phyloP scores from a whole-genome alignment of 73 alveolate genomes.

The Paramecium octaurelia region DNA sequence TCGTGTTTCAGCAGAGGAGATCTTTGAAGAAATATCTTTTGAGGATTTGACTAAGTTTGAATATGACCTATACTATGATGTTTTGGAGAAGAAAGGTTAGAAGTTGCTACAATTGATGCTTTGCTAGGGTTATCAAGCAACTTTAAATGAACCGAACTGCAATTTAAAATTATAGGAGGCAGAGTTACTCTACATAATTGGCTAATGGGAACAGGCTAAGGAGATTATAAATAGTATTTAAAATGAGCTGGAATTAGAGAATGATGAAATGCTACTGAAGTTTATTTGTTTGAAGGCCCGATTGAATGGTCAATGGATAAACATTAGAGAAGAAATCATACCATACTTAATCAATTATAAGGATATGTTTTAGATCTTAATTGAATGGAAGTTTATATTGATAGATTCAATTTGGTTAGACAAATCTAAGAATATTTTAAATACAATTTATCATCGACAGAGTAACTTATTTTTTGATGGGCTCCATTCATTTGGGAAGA shows the following conservation, averaged over 20 bases:
- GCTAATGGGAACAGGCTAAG: background rate
- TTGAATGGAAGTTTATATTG: background rate
- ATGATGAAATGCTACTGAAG: background rate
- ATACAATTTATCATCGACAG: too few relatives aligned
- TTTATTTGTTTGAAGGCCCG: background rate
- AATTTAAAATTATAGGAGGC: background rate
- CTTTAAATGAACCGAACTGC: background rate
- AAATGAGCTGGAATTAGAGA: background rate
- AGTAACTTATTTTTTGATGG: too few relatives aligned
- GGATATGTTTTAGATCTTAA: background rate
- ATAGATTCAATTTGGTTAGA: background rate
- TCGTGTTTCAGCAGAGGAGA: background rate
- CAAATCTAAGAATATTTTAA: background rate
- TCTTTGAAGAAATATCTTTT: background rate
- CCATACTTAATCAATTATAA: background rate
- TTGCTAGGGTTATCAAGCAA: background rate
- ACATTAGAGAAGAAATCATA: background rate
- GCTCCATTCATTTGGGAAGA: too few relatives aligned
- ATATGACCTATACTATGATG: background rate
- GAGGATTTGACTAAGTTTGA: background rate
- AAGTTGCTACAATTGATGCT: background rate
- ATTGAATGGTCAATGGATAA: background rate
- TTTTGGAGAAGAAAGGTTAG: background rate
- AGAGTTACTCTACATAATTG: background rate
- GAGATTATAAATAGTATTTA: background rate